phyloP scores from a whole-genome alignment of 1,139 yeast genomes.

The Tardiomyces blankii region DNA sequence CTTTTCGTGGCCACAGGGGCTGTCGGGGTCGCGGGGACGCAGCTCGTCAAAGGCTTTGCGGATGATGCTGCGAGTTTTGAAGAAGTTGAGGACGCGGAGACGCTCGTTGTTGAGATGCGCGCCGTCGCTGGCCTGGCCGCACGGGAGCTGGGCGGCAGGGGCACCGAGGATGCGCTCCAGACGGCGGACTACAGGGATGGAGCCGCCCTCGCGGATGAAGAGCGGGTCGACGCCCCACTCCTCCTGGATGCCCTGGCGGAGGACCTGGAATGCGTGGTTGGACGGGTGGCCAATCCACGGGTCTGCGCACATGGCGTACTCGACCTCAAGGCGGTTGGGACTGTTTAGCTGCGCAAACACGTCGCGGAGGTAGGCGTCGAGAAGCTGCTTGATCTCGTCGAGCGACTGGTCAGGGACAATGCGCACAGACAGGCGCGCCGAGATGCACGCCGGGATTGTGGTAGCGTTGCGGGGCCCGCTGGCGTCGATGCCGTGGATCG shows the following conservation, averaged over 20 bases:
- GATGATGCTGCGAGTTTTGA: slow-evolving; percentile 60
- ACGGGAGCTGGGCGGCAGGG: slow-evolving; percentile 90
- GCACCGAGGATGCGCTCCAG: slow-evolving; percentile 75
- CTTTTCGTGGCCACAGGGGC: no score
- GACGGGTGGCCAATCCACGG: slow-evolving; percentile 91
- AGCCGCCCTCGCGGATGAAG: slow-evolving; percentile 90
- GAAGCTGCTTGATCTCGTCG: slow-evolving; percentile 39
- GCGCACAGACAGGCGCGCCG: slow-evolving; percentile 69
- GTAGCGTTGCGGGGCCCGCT: slow-evolving; percentile 89
- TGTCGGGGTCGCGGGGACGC: background rate
- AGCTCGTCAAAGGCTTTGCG: slow-evolving; percentile 19
- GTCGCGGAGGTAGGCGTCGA: slow-evolving; percentile 36
- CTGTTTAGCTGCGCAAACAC: slow-evolving; percentile 41
- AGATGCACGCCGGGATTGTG: slow-evolving; percentile 75
- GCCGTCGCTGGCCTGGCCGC: slow-evolving; percentile 92
- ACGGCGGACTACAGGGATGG: slow-evolving; percentile 82
- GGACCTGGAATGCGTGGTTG: slow-evolving; percentile 57
- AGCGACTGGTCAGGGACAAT: slow-evolving; percentile 84
- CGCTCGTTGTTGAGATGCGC: slow-evolving; percentile 90
- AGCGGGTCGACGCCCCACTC: slow-evolving; percentile 58
- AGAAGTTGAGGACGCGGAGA: slow-evolving; percentile 64
- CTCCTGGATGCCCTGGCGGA: slow-evolving; percentile 44
- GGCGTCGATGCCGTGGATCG: slow-evolving; percentile 76
- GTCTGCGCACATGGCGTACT: slow-evolving; percentile 74
- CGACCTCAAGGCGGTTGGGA: slow-evolving; percentile 47